These are phyloP conservation scores for Hippophae gyantsensis DNA, from an alignment of 306 rosid species.

Conservation along the genomic window DNA sequence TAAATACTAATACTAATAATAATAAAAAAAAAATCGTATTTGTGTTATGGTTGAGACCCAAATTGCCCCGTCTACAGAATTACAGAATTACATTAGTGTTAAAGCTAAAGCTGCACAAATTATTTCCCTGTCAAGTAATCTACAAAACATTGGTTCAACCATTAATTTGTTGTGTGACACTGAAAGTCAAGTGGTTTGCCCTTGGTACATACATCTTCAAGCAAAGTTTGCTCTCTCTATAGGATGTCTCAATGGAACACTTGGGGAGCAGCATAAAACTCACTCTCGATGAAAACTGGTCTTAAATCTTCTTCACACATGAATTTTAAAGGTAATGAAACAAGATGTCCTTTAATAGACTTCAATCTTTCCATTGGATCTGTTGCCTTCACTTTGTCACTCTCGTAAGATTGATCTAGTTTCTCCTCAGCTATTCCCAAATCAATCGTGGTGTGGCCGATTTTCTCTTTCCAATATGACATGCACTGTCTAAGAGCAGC, in stretches of 20 bases:
- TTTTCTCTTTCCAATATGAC: conserved; percentile 28
- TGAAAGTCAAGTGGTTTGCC: background rate
- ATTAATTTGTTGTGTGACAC: background rate
- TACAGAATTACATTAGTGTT: too few species aligned
- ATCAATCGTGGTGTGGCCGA: conserved; percentile 34
- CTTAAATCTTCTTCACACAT: conserved; percentile 38
- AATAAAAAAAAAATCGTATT: too few species aligned
- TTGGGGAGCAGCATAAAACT: conserved; percentile 41
- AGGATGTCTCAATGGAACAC: conserved; percentile 22
- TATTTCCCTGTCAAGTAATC: too few species aligned
- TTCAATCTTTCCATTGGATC: conserved; percentile 34
- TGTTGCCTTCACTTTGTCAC: conserved; percentile 12
- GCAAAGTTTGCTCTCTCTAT: background rate
- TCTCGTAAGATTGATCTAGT: conserved; percentile 12
- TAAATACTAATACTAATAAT: too few species aligned
- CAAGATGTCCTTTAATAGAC: conserved; percentile 32
- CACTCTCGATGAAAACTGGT: conserved; percentile 37
- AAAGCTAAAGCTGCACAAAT: too few species aligned
- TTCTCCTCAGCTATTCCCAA: conserved; percentile 36
- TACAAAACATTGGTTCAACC: too few species aligned
- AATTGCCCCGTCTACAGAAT: too few species aligned
- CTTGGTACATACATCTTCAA: background rate
- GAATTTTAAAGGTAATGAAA: conserved; percentile 34
- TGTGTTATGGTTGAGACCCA: too few species aligned
- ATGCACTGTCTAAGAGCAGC: conserved; percentile 30